phyloP scores from a whole-genome alignment of 345 rosid genomes.

The Kernera saxatilis region DNA sequence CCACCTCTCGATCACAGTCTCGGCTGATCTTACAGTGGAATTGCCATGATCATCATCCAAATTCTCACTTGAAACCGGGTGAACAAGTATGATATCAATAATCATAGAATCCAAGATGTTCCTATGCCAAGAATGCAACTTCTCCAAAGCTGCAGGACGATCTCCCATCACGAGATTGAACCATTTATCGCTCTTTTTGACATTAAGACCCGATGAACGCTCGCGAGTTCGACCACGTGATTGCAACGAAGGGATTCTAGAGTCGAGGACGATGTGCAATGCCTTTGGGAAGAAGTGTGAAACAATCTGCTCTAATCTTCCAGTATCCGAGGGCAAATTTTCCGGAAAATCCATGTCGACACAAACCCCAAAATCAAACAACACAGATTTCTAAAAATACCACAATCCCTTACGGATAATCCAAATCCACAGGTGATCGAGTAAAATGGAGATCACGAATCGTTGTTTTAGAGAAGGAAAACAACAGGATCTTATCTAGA shows the following conservation, averaged over 20 bases:
- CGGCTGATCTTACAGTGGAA: slow-evolving; percentile 16
- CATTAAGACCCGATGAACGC: slow-evolving; percentile 35
- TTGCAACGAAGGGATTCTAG: slow-evolving; percentile 74
- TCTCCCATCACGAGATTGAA: slow-evolving; percentile 80
- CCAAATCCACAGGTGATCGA: background rate
- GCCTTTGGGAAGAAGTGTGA: slow-evolving; percentile 73
- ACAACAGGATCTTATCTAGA: background rate
- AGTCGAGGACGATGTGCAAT: slow-evolving; percentile 66
- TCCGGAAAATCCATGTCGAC: slow-evolving; percentile 39
- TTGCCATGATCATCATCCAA: slow-evolving; percentile 22
- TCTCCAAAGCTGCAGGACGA: slow-evolving; percentile 66
- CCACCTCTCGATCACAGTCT: slow-evolving; percentile 90
- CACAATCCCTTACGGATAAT: background rate
- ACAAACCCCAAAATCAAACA: background rate
- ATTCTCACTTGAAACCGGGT: slow-evolving; percentile 34
- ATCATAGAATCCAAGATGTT: slow-evolving; percentile 72
- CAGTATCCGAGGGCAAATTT: slow-evolving; percentile 33
- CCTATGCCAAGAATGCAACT: slow-evolving; percentile 68
- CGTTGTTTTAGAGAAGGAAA: background rate
- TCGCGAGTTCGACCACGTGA: slow-evolving; percentile 34
- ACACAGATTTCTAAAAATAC: background rate
- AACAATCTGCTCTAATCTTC: slow-evolving; percentile 65
- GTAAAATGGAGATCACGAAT: background rate
- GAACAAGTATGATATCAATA: slow-evolving; percentile 73
- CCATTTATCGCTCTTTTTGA: slow-evolving; percentile 81